Conservation (phyloP, 2,329 filamentous ascomycete species). For the Claviceps monticola region DNA sequence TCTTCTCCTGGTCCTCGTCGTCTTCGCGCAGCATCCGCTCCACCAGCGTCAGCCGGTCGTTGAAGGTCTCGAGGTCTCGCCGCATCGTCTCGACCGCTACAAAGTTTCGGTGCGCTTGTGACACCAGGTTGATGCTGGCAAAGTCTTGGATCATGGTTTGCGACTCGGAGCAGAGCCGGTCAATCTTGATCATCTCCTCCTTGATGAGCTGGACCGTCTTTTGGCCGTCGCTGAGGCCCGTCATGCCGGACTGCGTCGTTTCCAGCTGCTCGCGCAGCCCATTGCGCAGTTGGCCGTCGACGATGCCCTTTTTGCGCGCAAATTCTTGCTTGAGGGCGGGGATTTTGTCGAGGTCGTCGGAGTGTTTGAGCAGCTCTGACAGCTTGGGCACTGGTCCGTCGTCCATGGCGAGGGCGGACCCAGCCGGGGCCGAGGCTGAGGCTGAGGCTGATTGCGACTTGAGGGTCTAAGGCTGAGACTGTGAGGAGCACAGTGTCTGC, state of each 20-base stretch:
- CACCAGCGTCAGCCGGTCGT: slow-evolving; percentile 59
- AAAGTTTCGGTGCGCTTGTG: slow-evolving; percentile 93
- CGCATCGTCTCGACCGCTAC: slow-evolving; percentile 90
- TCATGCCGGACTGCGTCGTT: slow-evolving; percentile 88
- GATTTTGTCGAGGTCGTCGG: slow-evolving; percentile 96
- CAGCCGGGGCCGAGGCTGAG: neutral
- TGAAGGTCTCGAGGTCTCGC: slow-evolving; percentile 75
- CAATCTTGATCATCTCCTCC: slow-evolving; percentile 97
- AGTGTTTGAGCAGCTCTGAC: slow-evolving; percentile 82
- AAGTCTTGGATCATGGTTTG: slow-evolving; percentile 98
- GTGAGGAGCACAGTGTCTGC: neutral
- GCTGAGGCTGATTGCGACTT: neutral
- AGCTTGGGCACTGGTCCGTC: slow-evolving; percentile 65
- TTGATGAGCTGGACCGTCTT: slow-evolving; percentile 86
- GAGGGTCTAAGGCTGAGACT: neutral
- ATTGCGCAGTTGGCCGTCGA: slow-evolving; percentile 80
- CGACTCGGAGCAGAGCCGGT: slow-evolving; percentile 91
- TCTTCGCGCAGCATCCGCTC: slow-evolving; percentile 71
- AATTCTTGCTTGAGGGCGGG: slow-evolving; percentile 81
- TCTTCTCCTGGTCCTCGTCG: slow-evolving; percentile 73
- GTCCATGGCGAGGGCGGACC: slow-evolving; percentile 18
- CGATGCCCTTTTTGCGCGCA: slow-evolving; percentile 78
- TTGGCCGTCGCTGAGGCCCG: slow-evolving; percentile 74
- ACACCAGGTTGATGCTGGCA: slow-evolving; percentile 78
- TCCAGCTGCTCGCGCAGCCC: slow-evolving; percentile 87